Base-by-base conservation (phyloP, 495 filamentous ascomycete genomes). In the Aspergillus wentii region DNA sequence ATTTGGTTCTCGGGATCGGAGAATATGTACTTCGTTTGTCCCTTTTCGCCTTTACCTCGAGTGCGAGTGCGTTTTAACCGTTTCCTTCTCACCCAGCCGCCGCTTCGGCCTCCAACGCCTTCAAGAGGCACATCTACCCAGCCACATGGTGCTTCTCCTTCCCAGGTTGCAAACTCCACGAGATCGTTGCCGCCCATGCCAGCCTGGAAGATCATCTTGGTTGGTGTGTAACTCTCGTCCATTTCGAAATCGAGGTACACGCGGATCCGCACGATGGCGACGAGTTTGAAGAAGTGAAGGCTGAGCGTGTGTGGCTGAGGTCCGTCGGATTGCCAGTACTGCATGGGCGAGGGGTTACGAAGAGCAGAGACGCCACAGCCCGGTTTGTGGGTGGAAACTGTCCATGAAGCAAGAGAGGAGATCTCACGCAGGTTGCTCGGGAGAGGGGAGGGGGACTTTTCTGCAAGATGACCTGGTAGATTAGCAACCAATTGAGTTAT, bases 171-270 rank as follows among this genome's bases (percentile, higher is more conserved):
- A 49, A 94, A 95, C 41, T 86, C 81, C 28, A 86, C 79, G 5
- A 95, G 74, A 58, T 94, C 88, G 56, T 96, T 88, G 33, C 82
- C 79, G 15, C 88, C 82, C 46, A 86, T 94, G 8, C 92, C 92
- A 4, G 88, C 90, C 14, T 81, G 71, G 48, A 96, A 86, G 8
- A 79, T 68, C 50, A 98, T 90, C 47, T 86, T 83, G 1, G 90
- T 96, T 2, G 92, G 92, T n/a, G 92, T 98, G 62, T 98, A 98
- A 21, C 81, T 87, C 66, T 98, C 92, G 62, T 98, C 92, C 13
- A 83, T 70, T 33, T 83, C 80, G 56, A 91, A 95, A 64, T 97
- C 88, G 21, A 97, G 80, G 49, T 85, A 92, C 20, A 98, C 79
- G 10, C 91, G 74, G 19, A 98, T 80, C 11, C 76, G 75, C 5